Evolutionary conservation across 805 yeast genomes (phyloP).

Genomic region (Pichia deserticola): DNA sequence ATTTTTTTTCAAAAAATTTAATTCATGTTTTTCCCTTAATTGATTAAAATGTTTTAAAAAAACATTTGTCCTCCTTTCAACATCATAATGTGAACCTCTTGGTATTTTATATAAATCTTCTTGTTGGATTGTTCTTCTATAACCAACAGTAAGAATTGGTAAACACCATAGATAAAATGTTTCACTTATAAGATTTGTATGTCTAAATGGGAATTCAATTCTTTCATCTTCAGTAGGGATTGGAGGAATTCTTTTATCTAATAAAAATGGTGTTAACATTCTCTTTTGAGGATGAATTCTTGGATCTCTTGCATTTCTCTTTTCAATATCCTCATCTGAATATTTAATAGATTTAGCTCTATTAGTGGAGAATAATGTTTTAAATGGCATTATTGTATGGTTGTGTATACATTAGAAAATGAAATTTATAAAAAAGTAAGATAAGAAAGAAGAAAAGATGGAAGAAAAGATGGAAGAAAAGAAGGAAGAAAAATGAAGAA

Average conservation of each 20-base stretch:
- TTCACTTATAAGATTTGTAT: conserved; percentile 34
- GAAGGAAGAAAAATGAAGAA: neutral
- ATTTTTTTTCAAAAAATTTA: conserved; percentile 26
- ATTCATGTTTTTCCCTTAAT: conserved; percentile 27
- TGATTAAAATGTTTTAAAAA: conserved; percentile 31
- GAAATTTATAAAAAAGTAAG: no score
- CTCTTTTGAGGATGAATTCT: conserved; percentile 29
- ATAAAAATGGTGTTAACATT: conserved; percentile 28
- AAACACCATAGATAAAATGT: conserved; percentile 59
- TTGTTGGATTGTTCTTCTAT: conserved; percentile 61
- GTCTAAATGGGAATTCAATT: conserved; percentile 34
- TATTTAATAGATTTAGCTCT: conserved; percentile 1
- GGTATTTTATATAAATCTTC: conserved; percentile 50
- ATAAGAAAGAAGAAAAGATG: no score
- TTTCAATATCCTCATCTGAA: conserved; percentile 14
- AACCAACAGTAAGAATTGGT: conserved; percentile 60
- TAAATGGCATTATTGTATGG: conserved; percentile 2
- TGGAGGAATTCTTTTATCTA: conserved; percentile 37
- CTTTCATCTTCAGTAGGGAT: conserved; percentile 48
- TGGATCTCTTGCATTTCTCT: conserved; percentile 13
- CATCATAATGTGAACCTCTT: conserved; percentile 30
- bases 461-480: neutral
- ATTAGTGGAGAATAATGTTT: conserved; percentile 2
- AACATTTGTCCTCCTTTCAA: conserved; percentile 31
- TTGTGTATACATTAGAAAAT: no score